Evolutionary conservation across 2,329 filamentous ascomycete species (phyloP).

Genomic region (Monosporascus cannonballus): DNA sequence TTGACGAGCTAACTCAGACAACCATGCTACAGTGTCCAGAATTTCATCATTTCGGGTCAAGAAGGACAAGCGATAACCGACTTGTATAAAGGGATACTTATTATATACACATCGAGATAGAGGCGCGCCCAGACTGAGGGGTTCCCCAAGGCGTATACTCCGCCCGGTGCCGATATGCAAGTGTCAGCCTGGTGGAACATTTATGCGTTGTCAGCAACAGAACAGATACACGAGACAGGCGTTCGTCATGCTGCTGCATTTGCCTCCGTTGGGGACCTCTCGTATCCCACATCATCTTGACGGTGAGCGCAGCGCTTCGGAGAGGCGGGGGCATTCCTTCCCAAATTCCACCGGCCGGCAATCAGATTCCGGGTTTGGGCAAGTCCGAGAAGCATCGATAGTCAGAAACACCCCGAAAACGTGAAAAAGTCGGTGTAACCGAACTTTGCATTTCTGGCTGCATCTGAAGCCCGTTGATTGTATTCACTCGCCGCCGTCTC

Average conservation of each 20-base stretch:
- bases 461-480: slow-evolving; percentile 5
- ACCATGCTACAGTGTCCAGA: neutral
- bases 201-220: neutral
- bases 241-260: neutral
- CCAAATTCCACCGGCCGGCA: slow-evolving; percentile 6
- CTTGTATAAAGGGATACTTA: neutral
- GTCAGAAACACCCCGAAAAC: slow-evolving; percentile 1
- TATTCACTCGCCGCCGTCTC: neutral
- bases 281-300: slow-evolving; percentile 15
- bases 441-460: slow-evolving; percentile 11
- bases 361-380: neutral
- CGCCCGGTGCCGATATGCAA: neutral
- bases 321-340: slow-evolving; percentile 7
- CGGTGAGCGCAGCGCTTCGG: slow-evolving; percentile 9
- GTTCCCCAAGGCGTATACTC: neutral
- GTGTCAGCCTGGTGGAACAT: neutral
- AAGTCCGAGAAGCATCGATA: neutral
- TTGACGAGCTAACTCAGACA: neutral
- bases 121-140: too few species aligned
- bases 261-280: neutral
- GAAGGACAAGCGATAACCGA: neutral
- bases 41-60: neutral
- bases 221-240: neutral
- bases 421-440: slow-evolving; percentile 19
- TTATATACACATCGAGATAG: neutral